Evolutionary conservation across 805 yeast genomes (phyloP), one percentile per base, ranked within the genome.

Genomic region (Yarrowia bubula): DNA sequence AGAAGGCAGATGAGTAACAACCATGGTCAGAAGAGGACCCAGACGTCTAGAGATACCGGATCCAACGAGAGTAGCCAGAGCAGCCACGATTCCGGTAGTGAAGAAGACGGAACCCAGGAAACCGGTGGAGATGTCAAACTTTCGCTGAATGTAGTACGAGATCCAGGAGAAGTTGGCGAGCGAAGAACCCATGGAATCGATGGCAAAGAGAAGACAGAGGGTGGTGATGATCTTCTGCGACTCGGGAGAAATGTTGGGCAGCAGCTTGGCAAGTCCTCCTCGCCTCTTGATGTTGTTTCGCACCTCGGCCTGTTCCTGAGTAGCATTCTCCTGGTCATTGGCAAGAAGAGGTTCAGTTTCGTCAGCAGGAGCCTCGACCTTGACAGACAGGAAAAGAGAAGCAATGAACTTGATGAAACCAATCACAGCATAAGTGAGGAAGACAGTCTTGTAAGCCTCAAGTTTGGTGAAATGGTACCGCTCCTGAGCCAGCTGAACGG

Each of bases 141-240:
- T 76, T 38, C 79, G 80, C 65, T 86, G 84, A 75, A 89, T 86
- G 74, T 88, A 90, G 75, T 86, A 91, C 48, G 90, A 88, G 61
- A 86, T 80, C 96, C 96, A 91, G 0, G 96, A 87, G 38, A 85
- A 78, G 2, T 93, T 86, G 86, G 89, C 86, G 74, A 90, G 84
- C 0, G 96, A 96, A 62, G 85, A 85, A 0, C 95, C 96, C 65
- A 91, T 80, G 0, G 96, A 88, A 73, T 90, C 97, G 32, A 89
- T 72, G 86, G 90, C 88, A 72, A 90, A 91, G 22, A 75, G 67
- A 15, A 72, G 33, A 17, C 74, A 68, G 28, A 75, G 70, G 33
- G 71, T 64, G 8, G 68, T 65, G 17, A 75, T 72, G 53, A 73
- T 69, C 44, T 50, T 63, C 31, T 65, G 66, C 9, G 74, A 70